Conservation (phyloP, 139 green algal genomes). For the Zygnema circumcarinatum region DNA sequence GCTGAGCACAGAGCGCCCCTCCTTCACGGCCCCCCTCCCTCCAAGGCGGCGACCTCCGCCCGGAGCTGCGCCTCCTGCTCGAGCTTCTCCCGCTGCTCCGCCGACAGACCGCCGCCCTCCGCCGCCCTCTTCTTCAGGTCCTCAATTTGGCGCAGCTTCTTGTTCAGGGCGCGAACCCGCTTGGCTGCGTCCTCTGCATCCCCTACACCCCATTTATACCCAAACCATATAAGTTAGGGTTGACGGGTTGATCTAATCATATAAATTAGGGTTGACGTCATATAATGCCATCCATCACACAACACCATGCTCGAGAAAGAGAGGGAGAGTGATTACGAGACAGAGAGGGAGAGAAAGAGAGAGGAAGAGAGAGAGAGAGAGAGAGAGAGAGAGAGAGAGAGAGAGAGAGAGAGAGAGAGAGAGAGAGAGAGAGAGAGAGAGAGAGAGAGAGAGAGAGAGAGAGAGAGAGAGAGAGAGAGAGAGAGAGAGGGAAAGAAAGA, state of each 20-base stretch:
- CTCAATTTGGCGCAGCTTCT: slow-evolving; percentile 54
- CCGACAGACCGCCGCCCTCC: not conserved
- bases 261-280: no score
- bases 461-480: not conserved
- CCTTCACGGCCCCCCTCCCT: not conserved
- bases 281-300: no score
- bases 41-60: slow-evolving; percentile 25
- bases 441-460: not conserved
- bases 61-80: slow-evolving; percentile 34
- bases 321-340: no score
- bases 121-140: slow-evolving; percentile 51
- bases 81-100: not conserved
- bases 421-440: not conserved
- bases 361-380: no score
- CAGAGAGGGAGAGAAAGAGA: no score
- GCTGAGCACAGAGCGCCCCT: no score
- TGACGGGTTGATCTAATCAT: no score
- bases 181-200: slow-evolving; percentile 2
- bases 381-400: no score
- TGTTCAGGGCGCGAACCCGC: slow-evolving; percentile 26
- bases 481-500: not conserved
- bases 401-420: not conserved
- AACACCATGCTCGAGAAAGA: no score
- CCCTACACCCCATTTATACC: not conserved
- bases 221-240: no score